Base-by-base conservation (phyloP, 2,329 filamentous ascomycete genomes). In the Incumbomyces lentus region DNA sequence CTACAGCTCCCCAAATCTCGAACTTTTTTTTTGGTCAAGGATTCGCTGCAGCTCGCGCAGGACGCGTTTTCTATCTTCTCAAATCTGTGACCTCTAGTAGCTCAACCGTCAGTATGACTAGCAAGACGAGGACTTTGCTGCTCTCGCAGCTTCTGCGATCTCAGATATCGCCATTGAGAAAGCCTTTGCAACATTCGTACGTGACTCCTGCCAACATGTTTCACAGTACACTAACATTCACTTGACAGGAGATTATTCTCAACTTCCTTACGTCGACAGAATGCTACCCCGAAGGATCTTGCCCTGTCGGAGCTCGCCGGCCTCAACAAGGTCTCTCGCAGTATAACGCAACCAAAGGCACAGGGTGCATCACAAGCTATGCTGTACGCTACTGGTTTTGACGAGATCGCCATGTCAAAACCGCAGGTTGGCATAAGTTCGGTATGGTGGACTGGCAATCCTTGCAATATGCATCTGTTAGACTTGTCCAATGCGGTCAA, bases 331-430 rank as follows among this genome's bases (percentile, higher is more conserved):
- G 74, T 90, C 63, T 95, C 89, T 51, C 72, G 79, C 51, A 67
- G 73, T 63, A 90, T 98, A 71, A 98, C 92, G 19, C 89, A 96
- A 70, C 90, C 89, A 63, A 96, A 95, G 72, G 92, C 90, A 30
- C 92, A 98, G 72, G 92, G 92, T 57, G 92, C 93, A 46, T 96
- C 92, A 35, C 92, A 98, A 72, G 92, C 93, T 54, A 98, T 98
- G 93, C 76, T 98, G 48, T 98, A 95, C 73, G 92, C 86, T 56
- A 95, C 90, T 1, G 93, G 93, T 45, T 73, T 98, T 59, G 79
- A 71, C 35, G 86, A 94, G 62, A 75, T 76, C 47, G 89, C 95
- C 67, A 86, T 96, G 82, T 82, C 84, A 72, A 98, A 96, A 73
- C 84, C 92, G 19, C 93, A 98, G 72, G 83, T 98, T 58, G 92